A percentile compares a stretch with the other conserved stretches of the same genome.
Conservation (phyloP, 106 monocot genomes). For the Cymbidium sinense region DNA sequence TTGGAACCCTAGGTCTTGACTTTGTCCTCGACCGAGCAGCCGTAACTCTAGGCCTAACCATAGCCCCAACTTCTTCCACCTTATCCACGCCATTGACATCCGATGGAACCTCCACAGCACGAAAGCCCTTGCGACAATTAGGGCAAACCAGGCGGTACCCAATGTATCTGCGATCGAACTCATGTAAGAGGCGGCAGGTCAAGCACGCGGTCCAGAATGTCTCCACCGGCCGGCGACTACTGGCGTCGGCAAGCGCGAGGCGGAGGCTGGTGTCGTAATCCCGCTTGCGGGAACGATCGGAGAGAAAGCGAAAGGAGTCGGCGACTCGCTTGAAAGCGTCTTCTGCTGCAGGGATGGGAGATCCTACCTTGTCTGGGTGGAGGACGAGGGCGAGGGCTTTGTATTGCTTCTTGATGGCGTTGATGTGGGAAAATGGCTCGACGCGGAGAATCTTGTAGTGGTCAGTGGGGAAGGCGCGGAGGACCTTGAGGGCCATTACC, state of each 20-base stretch:
- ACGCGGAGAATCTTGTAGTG: conserved; percentile 53
- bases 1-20: conserved; percentile 18
- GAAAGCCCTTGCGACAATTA: conserved; percentile 58
- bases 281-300: conserved; percentile 36
- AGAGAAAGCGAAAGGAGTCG: conserved; percentile 50
- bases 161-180: conserved; percentile 68
- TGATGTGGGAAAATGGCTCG: conserved; percentile 33
- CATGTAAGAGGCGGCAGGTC: conserved; percentile 63
- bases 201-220: conserved; percentile 82
- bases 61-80: conserved; percentile 11
- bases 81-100: background rate
- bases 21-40: conserved; percentile 27
- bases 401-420: conserved; percentile 40
- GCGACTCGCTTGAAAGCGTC: conserved; percentile 63
- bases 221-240: background rate
- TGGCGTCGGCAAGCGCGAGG: background rate
- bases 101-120: conserved; percentile 48
- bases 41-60: conserved; percentile 9
- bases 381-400: conserved; percentile 54
- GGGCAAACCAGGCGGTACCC: conserved; percentile 71
- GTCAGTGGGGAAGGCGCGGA: conserved; percentile 41
- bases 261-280: conserved; percentile 38
- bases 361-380: conserved; percentile 36
- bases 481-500: conserved; percentile 46
- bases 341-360: conserved; percentile 20